These are phyloP conservation scores for Ramaria sp. DNA, from an alignment of 768 basidiomycete species.

Conservation along the genomic window DNA sequence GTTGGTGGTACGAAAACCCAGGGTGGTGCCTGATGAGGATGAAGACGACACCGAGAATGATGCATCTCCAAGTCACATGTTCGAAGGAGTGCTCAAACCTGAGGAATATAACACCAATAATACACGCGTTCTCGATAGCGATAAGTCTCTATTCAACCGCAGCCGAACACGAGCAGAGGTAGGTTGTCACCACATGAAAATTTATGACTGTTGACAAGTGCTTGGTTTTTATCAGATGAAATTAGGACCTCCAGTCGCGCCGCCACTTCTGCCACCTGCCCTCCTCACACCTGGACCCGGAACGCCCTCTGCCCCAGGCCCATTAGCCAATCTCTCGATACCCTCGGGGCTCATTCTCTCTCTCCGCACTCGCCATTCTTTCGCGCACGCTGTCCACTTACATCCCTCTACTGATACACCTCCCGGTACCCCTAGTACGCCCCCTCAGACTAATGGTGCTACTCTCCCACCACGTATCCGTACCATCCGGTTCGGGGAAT, in stretches of 20 bases:
- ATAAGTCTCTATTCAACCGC: constrained; percentile 64
- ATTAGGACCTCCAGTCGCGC: constrained; percentile 28
- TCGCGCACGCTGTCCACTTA: constrained; percentile 11
- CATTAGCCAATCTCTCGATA: constrained; percentile 14
- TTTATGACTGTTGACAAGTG: neutral
- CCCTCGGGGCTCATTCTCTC: constrained; percentile 11
- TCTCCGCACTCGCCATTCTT: neutral
- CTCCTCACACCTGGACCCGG: constrained; percentile 8
- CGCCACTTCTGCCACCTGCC: constrained; percentile 19
- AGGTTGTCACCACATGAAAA: constrained; percentile 15
- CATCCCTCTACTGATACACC: constrained; percentile 6
- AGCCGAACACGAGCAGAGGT: constrained; percentile 71
- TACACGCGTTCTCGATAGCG: constrained; percentile 47
- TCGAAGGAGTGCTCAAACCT: constrained; percentile 68
- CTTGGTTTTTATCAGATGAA: constrained; percentile 17
- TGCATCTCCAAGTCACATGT: constrained; percentile 45
- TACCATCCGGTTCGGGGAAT: constrained; percentile 81
- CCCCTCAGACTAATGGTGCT: constrained; percentile 11
- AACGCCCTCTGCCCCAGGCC: constrained; percentile 26
- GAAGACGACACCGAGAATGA: constrained; percentile 42
- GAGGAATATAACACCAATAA: constrained; percentile 64
- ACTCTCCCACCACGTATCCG: constrained; percentile 56
- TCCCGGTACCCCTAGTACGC: constrained; percentile 8
- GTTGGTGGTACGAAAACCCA: constrained; percentile 2
- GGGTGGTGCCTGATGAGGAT: constrained; percentile 16